phyloP scores from a whole-genome alignment of 1,139 yeast species.

The Sugiyamaella pinicola region DNA sequence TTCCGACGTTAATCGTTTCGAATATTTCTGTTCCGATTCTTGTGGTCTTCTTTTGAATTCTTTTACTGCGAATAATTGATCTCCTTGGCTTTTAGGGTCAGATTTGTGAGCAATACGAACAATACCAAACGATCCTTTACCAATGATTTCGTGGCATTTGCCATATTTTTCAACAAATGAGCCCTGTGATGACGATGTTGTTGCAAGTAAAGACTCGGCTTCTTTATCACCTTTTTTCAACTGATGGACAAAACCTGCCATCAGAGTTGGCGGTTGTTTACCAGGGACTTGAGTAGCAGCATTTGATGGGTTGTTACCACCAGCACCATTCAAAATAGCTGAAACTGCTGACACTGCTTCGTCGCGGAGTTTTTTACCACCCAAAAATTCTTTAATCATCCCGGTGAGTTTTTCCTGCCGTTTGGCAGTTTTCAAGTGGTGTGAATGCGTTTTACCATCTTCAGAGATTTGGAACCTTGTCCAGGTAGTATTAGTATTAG shows the following conservation, averaged over 20 bases:
- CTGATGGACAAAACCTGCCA: slow-evolving; percentile 33
- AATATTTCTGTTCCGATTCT: slow-evolving; percentile 60
- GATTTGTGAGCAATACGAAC: slow-evolving; percentile 70
- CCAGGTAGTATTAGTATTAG: background rate
- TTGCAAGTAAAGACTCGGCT: slow-evolving; percentile 25
- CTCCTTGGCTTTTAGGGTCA: slow-evolving; percentile 46
- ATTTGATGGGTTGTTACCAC: slow-evolving; percentile 19
- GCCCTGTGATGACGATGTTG: slow-evolving; percentile 33
- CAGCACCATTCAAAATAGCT: slow-evolving; percentile 14
- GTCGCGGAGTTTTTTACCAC: slow-evolving; percentile 39
- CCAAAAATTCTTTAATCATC: slow-evolving; percentile 79
- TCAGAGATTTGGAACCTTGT: slow-evolving; percentile 27
- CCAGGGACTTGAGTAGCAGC: slow-evolving; percentile 21
- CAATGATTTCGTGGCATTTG: slow-evolving; percentile 74
- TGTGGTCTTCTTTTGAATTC: slow-evolving; percentile 62
- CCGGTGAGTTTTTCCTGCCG: slow-evolving; percentile 81
- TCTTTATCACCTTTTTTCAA: slow-evolving; percentile 29
- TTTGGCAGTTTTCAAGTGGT: slow-evolving; percentile 67
- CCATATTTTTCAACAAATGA: slow-evolving; percentile 73
- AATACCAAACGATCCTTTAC: slow-evolving; percentile 83
- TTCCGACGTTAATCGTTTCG: slow-evolving; percentile 75
- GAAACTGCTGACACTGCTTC: slow-evolving; percentile 32
- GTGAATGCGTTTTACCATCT: slow-evolving; percentile 55
- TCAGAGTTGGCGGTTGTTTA: slow-evolving; percentile 33
- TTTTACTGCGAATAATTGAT: slow-evolving; percentile 72